Evolutionary conservation across 306 rosid species (phyloP).

Genomic region (Acacia acuminata): DNA sequence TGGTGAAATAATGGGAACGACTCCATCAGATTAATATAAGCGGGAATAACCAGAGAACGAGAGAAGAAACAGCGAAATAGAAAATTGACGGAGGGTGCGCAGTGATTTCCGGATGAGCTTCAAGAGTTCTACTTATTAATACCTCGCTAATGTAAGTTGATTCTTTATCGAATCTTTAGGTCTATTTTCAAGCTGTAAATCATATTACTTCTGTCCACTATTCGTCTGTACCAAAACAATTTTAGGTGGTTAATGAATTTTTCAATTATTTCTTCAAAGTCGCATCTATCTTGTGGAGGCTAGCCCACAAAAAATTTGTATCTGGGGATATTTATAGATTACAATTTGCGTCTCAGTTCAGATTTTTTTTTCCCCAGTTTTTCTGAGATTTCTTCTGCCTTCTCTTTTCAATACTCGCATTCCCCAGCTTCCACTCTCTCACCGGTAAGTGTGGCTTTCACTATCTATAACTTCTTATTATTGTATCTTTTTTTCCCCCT

Average conservation of each 20-base stretch:
- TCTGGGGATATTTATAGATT: background rate
- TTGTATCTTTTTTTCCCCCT: no score
- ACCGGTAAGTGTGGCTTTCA: background rate
- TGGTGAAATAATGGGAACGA: background rate
- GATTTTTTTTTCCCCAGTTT: background rate
- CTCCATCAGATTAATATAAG: background rate
- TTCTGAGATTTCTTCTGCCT: background rate
- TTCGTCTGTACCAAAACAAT: background rate
- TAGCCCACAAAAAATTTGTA: background rate
- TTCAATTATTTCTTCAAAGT: background rate
- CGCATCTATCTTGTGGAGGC: background rate
- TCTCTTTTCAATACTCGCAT: background rate
- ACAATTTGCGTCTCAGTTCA: background rate
- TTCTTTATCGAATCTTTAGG: slow-evolving; percentile 5
- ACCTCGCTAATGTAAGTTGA: background rate
- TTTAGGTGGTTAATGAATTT: background rate
- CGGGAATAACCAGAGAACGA: slow-evolving; percentile 21
- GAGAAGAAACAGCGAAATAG: slow-evolving; percentile 16
- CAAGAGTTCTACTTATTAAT: background rate
- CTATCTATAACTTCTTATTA: background rate
- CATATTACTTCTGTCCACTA: no score
- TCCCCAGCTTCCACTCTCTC: background rate
- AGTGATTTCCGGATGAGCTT: slow-evolving; percentile 42
- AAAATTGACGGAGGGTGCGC: slow-evolving; percentile 31
- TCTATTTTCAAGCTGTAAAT: slow-evolving; percentile 24